Conservation (phyloP, 139 green algal species). For the Zygnema cylindricum region DNA sequence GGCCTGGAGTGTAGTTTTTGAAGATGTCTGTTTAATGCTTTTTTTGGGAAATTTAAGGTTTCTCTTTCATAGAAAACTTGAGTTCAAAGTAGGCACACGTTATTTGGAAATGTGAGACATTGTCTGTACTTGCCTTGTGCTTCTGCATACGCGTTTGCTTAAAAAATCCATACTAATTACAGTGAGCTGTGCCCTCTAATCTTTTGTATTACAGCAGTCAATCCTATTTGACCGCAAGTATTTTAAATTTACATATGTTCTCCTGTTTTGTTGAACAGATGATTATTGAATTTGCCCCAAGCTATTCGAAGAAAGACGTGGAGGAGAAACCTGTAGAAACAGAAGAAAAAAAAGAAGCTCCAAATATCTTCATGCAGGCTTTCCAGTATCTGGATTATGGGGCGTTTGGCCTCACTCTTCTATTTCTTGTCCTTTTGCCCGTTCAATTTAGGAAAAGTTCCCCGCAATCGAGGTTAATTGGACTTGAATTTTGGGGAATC, state of each 20-base stretch:
- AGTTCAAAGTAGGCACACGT: too few species aligned
- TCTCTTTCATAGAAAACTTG: too few species aligned
- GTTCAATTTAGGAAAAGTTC: constrained; percentile 4
- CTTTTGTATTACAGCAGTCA: too few species aligned
- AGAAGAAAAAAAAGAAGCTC: constrained; percentile 16
- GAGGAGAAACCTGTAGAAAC: not conserved
- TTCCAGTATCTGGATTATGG: constrained; percentile 1
- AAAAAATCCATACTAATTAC: too few species aligned
- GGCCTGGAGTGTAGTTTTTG: too few species aligned
- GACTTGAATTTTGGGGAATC: constrained; percentile 29
- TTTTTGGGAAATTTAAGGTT: too few species aligned
- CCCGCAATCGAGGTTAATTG: not conserved
- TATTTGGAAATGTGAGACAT: too few species aligned
- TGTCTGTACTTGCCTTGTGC: too few species aligned
- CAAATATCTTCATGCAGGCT: constrained; percentile 5
- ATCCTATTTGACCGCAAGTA: too few species aligned
- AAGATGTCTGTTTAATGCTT: too few species aligned
- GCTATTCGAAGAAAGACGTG: not conserved
- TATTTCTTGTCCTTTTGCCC: constrained; percentile 36
- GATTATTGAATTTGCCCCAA: constrained; percentile 32
- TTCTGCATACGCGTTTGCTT: too few species aligned
- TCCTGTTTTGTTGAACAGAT: constrained; percentile 2
- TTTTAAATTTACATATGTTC: not conserved
- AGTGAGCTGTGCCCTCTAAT: too few species aligned
- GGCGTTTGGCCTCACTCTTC: not conserved